Conservation (phyloP, 345 rosid genomes). For the Syzygium jambos region DNA sequence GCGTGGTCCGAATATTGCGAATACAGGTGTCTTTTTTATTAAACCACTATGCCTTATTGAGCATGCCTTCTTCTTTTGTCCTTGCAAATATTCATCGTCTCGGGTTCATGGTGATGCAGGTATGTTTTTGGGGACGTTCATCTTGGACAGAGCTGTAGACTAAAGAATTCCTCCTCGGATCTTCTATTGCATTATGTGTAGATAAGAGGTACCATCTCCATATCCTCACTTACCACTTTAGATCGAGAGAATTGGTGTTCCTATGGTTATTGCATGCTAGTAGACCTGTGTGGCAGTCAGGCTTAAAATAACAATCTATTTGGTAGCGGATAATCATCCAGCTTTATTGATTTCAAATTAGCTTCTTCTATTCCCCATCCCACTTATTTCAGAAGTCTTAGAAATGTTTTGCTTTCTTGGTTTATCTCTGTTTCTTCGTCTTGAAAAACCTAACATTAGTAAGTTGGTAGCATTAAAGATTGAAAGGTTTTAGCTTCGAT, state of each 20-base stretch:
- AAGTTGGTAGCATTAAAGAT: neutral
- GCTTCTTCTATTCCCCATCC: neutral
- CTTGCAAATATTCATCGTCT: neutral
- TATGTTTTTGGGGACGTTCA: conserved; percentile 91
- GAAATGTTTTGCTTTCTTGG: neutral
- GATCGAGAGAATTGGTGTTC: neutral
- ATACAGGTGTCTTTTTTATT: conserved; percentile 51
- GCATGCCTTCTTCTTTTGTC: neutral
- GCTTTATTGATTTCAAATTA: neutral
- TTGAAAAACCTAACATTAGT: neutral
- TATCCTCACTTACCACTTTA: neutral
- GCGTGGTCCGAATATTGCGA: conserved; percentile 95
- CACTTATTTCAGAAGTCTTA: neutral
- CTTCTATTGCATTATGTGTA: conserved; percentile 61
- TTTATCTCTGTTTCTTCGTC: neutral
- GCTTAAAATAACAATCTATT: neutral
- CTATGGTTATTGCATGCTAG: neutral
- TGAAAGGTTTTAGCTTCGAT: neutral
- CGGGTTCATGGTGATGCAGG: conserved; percentile 24
- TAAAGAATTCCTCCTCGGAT: conserved; percentile 65
- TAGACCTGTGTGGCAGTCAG: neutral
- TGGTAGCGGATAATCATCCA: neutral
- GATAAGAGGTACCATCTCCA: neutral
- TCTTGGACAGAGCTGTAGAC: conserved; percentile 97
- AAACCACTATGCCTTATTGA: neutral